Base-by-base conservation (phyloP, 805 yeast species). In the Scheffersomyces lignosus region DNA sequence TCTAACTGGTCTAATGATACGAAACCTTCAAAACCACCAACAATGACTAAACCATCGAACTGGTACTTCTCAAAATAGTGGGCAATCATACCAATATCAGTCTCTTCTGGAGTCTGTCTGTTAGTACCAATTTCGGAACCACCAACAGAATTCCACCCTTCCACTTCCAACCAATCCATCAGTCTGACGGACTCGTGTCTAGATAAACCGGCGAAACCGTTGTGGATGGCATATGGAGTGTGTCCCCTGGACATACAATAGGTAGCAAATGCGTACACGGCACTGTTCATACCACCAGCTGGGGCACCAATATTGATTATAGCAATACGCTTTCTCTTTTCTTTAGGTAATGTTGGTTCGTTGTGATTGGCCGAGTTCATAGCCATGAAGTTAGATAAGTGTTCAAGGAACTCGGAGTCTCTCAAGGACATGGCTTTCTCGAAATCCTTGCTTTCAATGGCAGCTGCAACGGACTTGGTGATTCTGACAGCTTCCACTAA, bases 21-120 rank as follows among this genome's bases (percentile, higher is more conserved):
- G 73, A 82, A 93, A n/a, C 96, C 98, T 71, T 93, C 99, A 57
- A 90, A 93, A 1, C 99, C 99, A 49, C 99, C 99, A 43, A 93
- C 81, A 40, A 93, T 75, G 43, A 93, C 77, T 47, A 91, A 75
- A 27, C 98, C 99, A 56, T 93, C 93, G 56, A 93, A 80, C 38
- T 77, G 69, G 62, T 81, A 83, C 64, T 88, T 88, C 61, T 91
- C 96, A 74, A 93, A 83, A 62, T 90, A 87, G 67, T 80, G 91
- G 3, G 99, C 96, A 51, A 90, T 81, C 58, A 88, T 78, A 35
- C 99, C 99, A 50, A 87, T 64, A 61, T 91, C 97, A 18, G 71
- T 62, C 37, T 78, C 82, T 22, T 74, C 70, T 15, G 99, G 99
- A 22, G 88, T 73, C 29, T 82, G 71, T 56, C 99, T 78, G 72